Conservation (phyloP, 805 yeast genomes). For the Cyberlindnera veronae region DNA sequence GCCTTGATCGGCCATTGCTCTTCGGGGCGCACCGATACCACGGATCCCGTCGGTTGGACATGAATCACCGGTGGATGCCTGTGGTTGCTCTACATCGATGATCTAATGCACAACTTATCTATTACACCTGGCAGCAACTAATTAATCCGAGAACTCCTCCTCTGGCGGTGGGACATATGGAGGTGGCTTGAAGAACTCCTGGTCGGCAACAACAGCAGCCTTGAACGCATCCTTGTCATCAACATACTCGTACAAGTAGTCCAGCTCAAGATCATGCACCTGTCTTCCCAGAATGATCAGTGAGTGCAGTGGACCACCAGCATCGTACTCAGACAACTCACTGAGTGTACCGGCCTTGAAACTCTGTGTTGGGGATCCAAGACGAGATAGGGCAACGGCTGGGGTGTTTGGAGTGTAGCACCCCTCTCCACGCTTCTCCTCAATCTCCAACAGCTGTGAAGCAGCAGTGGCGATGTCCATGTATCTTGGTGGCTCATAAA, state of each 20-base stretch:
- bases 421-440: constrained; percentile 66
- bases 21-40: too few species aligned
- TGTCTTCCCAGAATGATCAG: constrained; percentile 87
- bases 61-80: too few species aligned
- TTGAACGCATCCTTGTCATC: constrained; percentile 52
- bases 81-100: too few species aligned
- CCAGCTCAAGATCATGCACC: constrained; percentile 90
- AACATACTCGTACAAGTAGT: constrained; percentile 74
- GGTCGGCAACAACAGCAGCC: constrained; percentile 45
- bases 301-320: constrained; percentile 94
- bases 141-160: constrained; percentile 27
- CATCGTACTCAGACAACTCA: constrained; percentile 76
- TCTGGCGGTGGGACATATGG: constrained; percentile 56
- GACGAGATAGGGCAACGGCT: constrained; percentile 86
- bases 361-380: constrained; percentile 80
- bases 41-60: too few species aligned
- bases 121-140: too few species aligned
- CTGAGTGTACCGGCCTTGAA: constrained; percentile 82
- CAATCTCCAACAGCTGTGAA: constrained; percentile 81
- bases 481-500: constrained; percentile 96
- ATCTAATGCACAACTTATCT: too few species aligned
- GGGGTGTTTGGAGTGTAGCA: constrained; percentile 89
- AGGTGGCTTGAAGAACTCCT: constrained; percentile 70
- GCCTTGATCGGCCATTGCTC: too few species aligned
- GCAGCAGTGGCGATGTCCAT: constrained; percentile 92